Conservation (phyloP, 768 basidiomycete genomes). For the Leccinellum rugosiceps region DNA sequence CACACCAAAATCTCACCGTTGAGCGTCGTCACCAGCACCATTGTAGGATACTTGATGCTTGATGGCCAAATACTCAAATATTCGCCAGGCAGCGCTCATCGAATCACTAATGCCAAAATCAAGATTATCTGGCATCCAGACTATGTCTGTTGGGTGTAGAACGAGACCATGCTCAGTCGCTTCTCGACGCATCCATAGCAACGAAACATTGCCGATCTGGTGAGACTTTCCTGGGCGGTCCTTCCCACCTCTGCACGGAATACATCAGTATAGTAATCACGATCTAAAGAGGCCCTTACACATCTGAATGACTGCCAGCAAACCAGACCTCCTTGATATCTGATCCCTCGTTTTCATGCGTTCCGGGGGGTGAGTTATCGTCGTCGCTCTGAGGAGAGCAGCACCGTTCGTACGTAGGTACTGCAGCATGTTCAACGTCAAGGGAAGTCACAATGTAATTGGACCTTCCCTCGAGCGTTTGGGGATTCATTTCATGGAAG, state of each 20-base stretch:
- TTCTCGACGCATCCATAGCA: not conserved
- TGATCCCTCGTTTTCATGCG: no score
- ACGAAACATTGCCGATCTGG: not conserved
- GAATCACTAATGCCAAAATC: not conserved
- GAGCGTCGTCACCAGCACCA: not conserved
- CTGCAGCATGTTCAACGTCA: not conserved
- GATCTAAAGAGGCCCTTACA: not conserved
- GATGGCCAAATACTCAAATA: not conserved
- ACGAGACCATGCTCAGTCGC: not conserved
- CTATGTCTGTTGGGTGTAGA: not conserved
- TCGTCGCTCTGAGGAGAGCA: not conserved
- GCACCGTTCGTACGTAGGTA: fast-evolving
- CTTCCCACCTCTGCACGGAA: not conserved
- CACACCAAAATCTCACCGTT: not conserved
- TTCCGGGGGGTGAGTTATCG: not conserved
- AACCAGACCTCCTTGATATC: not conserved
- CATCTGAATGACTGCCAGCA: not conserved
- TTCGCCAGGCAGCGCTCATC: not conserved
- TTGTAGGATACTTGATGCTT: not conserved
- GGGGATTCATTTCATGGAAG: not conserved
- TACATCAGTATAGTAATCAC: not conserved
- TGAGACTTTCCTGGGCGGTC: not conserved
- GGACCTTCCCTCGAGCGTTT: not conserved
- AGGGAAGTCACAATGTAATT: not conserved
- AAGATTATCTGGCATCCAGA: not conserved